phyloP scores from a whole-genome alignment of 1,284 basidiomycete genomes.

The Melampsora larici-populina region DNA sequence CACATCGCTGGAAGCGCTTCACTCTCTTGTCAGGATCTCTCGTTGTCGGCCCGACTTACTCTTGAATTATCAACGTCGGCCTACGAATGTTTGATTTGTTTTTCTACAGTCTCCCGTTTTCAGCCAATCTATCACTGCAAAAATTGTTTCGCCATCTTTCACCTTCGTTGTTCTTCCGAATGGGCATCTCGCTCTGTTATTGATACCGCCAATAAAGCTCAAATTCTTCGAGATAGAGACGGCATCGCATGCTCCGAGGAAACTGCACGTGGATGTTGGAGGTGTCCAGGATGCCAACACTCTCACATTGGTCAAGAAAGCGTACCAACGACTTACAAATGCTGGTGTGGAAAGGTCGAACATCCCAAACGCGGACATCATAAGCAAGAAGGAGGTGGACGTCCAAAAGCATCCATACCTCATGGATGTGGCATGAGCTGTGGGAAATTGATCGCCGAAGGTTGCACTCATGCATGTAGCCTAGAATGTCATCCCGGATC shows the following conservation, averaged over 20 bases:
- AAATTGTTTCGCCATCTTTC: slow-evolving; percentile 32
- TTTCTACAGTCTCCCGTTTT: slow-evolving; percentile 19
- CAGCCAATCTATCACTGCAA: slow-evolving; percentile 33
- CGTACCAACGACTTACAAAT: slow-evolving; percentile 15
- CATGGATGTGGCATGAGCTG: slow-evolving; percentile 34
- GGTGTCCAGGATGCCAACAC: slow-evolving; percentile 35
- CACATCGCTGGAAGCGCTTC: background rate
- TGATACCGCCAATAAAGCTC: slow-evolving; percentile 16
- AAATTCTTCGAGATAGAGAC: slow-evolving; percentile 32
- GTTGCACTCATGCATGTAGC: slow-evolving; percentile 27
- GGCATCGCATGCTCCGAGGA: slow-evolving; percentile 21
- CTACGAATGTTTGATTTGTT: slow-evolving; percentile 40
- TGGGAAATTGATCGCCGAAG: slow-evolving; percentile 21
- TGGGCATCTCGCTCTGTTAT: slow-evolving; percentile 38
- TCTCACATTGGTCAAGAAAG: slow-evolving; percentile 26
- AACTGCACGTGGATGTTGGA: slow-evolving; percentile 26
- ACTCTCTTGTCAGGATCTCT: slow-evolving; percentile 15
- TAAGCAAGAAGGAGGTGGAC: background rate
- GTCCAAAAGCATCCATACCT: slow-evolving; percentile 23
- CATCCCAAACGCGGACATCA: background rate
- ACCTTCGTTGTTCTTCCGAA: slow-evolving; percentile 23
- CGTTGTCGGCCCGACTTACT: slow-evolving; percentile 27
- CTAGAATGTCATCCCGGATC: slow-evolving; percentile 37
- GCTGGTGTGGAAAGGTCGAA: slow-evolving; percentile 39
- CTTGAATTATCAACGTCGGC: slow-evolving; percentile 23